These are phyloP conservation scores for Discostella pseudostelligera DNA, from an alignment of 108 stramenopile species.

Conservation along the genomic window DNA sequence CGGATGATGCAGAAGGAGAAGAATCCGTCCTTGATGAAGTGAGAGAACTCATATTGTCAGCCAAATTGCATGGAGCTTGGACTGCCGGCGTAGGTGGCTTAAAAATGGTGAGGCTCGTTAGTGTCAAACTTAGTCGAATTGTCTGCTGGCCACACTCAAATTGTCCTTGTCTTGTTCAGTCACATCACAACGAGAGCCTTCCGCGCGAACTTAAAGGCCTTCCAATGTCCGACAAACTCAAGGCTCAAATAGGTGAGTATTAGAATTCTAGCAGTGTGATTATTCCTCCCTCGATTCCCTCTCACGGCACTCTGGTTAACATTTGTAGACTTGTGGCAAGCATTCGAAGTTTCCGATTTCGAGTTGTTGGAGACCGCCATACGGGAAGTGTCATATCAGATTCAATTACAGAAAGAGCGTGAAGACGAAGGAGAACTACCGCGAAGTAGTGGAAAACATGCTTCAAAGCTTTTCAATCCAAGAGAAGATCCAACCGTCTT, in stretches of 20 bases:
- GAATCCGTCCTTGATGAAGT: constrained; percentile 74
- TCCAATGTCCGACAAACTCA: constrained; percentile 68
- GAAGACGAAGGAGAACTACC: constrained; percentile 31
- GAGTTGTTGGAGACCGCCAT: constrained; percentile 82
- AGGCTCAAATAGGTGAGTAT: constrained; percentile 57
- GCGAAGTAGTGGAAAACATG: background rate
- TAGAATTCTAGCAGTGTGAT: background rate
- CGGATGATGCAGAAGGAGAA: constrained; percentile 37
- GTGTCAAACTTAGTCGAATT: background rate
- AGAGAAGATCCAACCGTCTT: constrained; percentile 72
- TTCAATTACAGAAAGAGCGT: constrained; percentile 50
- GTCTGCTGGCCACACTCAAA: background rate
- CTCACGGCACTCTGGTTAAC: background rate
- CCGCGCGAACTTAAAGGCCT: constrained; percentile 57
- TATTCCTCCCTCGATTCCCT: background rate
- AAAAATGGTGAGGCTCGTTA: constrained; percentile 20
- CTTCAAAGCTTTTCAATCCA: constrained; percentile 69
- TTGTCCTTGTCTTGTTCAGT: background rate
- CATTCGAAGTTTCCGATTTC: constrained; percentile 80
- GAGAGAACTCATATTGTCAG: constrained; percentile 66
- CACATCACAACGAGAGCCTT: constrained; percentile 19
- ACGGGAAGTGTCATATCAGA: constrained; percentile 77
- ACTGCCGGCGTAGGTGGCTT: constrained; percentile 65
- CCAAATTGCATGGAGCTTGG: constrained; percentile 76
- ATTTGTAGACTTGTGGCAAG: constrained; percentile 68